Evolutionary conservation across 805 yeast genomes (phyloP).

Genomic region (Lipomyces oligophaga): DNA sequence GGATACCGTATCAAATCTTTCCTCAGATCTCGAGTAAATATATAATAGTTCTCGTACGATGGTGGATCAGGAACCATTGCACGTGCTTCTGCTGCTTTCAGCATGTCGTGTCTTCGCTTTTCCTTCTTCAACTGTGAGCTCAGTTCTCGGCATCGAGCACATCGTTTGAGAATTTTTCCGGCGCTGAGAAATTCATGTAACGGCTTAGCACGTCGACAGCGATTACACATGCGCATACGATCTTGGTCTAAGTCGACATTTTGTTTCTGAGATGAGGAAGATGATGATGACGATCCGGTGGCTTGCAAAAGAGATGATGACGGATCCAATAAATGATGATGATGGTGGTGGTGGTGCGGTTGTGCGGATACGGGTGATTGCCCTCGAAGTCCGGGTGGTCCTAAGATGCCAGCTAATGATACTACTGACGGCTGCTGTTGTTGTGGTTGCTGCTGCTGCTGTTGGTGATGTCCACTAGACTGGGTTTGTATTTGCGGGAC

Average conservation of each 20-base stretch:
- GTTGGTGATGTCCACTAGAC: background rate
- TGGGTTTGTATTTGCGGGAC: no score
- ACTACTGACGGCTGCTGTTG: background rate
- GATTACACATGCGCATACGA: slow-evolving; percentile 7
- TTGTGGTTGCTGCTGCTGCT: background rate
- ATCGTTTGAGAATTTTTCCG: slow-evolving; percentile 5
- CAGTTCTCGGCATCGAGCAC: slow-evolving; percentile 9
- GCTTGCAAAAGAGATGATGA: no score
- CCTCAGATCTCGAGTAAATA: slow-evolving; percentile 12
- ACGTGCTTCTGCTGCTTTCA: slow-evolving; percentile 3
- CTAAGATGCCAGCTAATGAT: no score
- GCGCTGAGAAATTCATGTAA: slow-evolving; percentile 1
- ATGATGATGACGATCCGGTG: no score
- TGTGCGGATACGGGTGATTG: no score
- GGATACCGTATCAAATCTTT: slow-evolving; percentile 5
- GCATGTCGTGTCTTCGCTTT: slow-evolving; percentile 6
- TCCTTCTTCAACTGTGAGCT: slow-evolving; percentile 13
- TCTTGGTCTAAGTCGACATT: no score
- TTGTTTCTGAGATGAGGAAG: no score
- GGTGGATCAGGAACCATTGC: slow-evolving; percentile 5
- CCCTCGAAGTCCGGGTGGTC: no score
- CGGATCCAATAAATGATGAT: no score
- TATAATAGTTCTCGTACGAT: slow-evolving; percentile 9
- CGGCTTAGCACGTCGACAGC: slow-evolving; percentile 14
- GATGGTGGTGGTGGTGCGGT: no score